Conservation (phyloP, 2,329 filamentous ascomycete genomes). For the Colletotrichum noveboracense region DNA sequence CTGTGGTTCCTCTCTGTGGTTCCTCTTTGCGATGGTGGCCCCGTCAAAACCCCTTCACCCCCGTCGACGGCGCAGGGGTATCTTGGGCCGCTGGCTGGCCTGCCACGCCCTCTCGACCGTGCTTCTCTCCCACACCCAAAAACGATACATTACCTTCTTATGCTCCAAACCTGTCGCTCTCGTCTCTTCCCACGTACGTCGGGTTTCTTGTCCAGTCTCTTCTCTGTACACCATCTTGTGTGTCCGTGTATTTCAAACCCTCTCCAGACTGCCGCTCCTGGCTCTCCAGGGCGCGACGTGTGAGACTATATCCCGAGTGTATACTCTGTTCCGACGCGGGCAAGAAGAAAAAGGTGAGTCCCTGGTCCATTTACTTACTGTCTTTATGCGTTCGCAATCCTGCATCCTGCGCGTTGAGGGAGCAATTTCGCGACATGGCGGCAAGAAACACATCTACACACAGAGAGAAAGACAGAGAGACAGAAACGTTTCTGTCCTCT, state of each 20-base stretch:
- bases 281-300: slow-evolving; percentile 51
- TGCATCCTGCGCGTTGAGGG: background rate
- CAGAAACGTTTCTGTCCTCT: background rate
- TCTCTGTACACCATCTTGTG: slow-evolving; percentile 33
- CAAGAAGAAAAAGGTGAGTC: slow-evolving; percentile 9
- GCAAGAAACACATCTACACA: background rate
- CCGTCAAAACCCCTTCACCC: background rate
- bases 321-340: slow-evolving; percentile 8
- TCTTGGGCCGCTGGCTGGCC: slow-evolving; percentile 22
- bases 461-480: background rate
- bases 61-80: slow-evolving; percentile 17
- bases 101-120: slow-evolving; percentile 14
- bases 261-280: slow-evolving; percentile 46
- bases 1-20: slow-evolving; percentile 8
- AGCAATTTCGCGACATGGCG: background rate
- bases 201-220: slow-evolving; percentile 28
- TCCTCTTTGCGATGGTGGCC: slow-evolving; percentile 8
- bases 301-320: slow-evolving; percentile 29
- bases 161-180: slow-evolving; percentile 6
- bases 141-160: slow-evolving; percentile 18
- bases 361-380: background rate
- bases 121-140: slow-evolving; percentile 15
- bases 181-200: slow-evolving; percentile 18
- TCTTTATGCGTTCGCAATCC: background rate
- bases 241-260: slow-evolving; percentile 32